A percentile compares a stretch with the other conserved stretches of the same genome.
Conservation (phyloP, 257 asterid species). For the Linaria vulgaris region DNA sequence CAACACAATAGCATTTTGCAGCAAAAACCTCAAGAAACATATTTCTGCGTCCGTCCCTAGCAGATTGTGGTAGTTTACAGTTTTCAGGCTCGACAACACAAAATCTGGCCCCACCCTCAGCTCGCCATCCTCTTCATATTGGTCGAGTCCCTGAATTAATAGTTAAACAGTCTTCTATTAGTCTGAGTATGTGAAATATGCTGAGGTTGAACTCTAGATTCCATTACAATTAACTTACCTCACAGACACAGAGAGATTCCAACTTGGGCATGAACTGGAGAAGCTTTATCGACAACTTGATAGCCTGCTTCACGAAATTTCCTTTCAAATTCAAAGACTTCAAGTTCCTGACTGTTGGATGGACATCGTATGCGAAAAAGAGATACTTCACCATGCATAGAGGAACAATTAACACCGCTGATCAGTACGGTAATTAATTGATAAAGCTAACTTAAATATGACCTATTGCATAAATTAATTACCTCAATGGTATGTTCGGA, state of each 20-base stretch:
- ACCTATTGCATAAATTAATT: too few species aligned
- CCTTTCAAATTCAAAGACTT: too few species aligned
- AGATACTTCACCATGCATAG: too few species aligned
- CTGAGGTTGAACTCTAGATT: not conserved
- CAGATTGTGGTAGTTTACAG: slow-evolving; percentile 35
- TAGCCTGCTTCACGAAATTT: too few species aligned
- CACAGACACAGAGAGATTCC: slow-evolving; percentile 37
- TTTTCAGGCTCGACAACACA: slow-evolving; percentile 39
- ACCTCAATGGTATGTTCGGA: too few species aligned
- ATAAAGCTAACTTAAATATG: too few species aligned
- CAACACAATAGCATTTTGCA: slow-evolving; percentile 34
- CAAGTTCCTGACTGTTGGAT: too few species aligned
- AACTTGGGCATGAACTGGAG: slow-evolving; percentile 37
- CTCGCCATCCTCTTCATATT: slow-evolving; percentile 31
- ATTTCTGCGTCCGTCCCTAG: slow-evolving; percentile 42
- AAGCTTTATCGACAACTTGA: too few species aligned
- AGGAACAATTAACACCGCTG: too few species aligned
- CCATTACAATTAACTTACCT: slow-evolving; percentile 38
- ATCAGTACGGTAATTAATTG: too few species aligned
- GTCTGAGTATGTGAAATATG: slow-evolving; percentile 2
- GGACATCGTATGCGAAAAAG: too few species aligned
- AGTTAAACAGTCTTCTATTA: not conserved
- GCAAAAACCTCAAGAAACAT: slow-evolving; percentile 36
- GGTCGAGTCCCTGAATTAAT: slow-evolving; percentile 39
- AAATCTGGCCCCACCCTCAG: slow-evolving; percentile 25